Percentiles rank a stretch among this genome's conserved stretches.
phyloP scores from a whole-genome alignment of 805 yeast species.

The Komagataella ulmi region DNA sequence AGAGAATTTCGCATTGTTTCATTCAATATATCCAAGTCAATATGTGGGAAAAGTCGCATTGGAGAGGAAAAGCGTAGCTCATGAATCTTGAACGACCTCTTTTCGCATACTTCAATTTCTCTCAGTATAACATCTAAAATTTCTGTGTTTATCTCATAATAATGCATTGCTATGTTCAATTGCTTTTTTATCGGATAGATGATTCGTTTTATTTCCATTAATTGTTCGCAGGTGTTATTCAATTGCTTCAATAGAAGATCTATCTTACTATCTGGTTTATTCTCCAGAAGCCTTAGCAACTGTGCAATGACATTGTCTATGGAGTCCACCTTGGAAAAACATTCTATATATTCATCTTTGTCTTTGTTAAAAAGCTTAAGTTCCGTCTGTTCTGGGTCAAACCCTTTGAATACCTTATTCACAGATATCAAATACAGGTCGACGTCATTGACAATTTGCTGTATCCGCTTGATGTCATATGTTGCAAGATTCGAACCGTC shows the following conservation, averaged over 20 bases:
- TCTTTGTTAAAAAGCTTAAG: conserved; percentile 2
- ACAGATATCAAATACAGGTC: conserved; percentile 7
- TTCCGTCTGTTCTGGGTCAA: not conserved
- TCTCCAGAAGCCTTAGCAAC: conserved; percentile 21
- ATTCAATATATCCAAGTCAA: conserved; percentile 20
- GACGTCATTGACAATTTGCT: conserved; percentile 16
- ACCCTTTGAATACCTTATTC: conserved; percentile 2
- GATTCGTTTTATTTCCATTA: conserved; percentile 13
- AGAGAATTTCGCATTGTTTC: conserved; percentile 13
- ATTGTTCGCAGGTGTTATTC: conserved; percentile 19
- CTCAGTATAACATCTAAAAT: conserved; percentile 27
- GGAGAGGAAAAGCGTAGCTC: conserved; percentile 26
- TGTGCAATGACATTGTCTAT: conserved; percentile 22
- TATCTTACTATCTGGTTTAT: conserved; percentile 7
- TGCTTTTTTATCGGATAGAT: conserved; percentile 16
- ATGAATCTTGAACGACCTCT: conserved; percentile 21
- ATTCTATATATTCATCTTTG: conserved; percentile 6
- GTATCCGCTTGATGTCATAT: conserved; percentile 9
- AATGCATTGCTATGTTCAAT: conserved; percentile 27
- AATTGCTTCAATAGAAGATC: conserved; percentile 13
- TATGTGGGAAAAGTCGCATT: conserved; percentile 22
- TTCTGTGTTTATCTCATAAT: conserved; percentile 24
- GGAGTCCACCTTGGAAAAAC: conserved; percentile 21
- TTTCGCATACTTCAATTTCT: conserved; percentile 23
- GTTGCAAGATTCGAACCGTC: conserved; percentile 3